A percentile compares a stretch with the other conserved stretches of the same genome.
These are phyloP conservation scores for Silene uniflora DNA, from an alignment of 148 eudicot species.

Conservation along the genomic window DNA sequence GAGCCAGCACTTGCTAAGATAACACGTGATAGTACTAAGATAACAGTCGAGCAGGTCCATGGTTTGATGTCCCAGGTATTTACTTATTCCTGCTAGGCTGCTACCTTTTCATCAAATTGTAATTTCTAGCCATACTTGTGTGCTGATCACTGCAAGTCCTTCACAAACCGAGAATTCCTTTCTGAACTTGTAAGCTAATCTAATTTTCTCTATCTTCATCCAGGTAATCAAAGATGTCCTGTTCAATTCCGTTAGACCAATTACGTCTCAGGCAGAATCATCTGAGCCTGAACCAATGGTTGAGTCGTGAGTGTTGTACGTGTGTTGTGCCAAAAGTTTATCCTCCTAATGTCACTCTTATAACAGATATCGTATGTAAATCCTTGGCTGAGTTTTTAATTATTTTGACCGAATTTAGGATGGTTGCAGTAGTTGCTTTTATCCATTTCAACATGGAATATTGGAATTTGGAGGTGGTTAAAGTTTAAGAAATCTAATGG, in stretches of 20 bases:
- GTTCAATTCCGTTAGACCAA: constrained; percentile 75
- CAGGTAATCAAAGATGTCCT: constrained; percentile 93
- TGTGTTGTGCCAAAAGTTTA: background rate
- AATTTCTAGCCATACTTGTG: background rate
- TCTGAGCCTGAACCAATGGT: constrained; percentile 95
- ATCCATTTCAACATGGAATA: background rate
- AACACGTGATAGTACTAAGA: constrained; percentile 97
- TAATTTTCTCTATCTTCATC: background rate
- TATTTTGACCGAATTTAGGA: constrained; percentile 4
- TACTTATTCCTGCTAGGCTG: background rate
- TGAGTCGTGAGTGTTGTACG: constrained; percentile 43
- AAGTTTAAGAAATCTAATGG: background rate
- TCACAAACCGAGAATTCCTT: background rate
- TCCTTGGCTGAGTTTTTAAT: background rate
- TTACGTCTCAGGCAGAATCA: constrained; percentile 47
- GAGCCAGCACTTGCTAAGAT: constrained; percentile 93
- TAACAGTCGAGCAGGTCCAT: constrained; percentile 97
- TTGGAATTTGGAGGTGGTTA: background rate
- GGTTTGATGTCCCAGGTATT: constrained; percentile 95
- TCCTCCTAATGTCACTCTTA: background rate
- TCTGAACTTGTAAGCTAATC: background rate
- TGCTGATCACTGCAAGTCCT: background rate
- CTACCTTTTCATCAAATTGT: background rate
- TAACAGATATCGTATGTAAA: constrained; percentile 5
- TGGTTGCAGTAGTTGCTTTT: constrained; percentile 1